Evolutionary conservation across 768 basidiomycete species (phyloP), one percentile per base, ranked within the genome.

Genomic region (Boletus subparvulus): DNA sequence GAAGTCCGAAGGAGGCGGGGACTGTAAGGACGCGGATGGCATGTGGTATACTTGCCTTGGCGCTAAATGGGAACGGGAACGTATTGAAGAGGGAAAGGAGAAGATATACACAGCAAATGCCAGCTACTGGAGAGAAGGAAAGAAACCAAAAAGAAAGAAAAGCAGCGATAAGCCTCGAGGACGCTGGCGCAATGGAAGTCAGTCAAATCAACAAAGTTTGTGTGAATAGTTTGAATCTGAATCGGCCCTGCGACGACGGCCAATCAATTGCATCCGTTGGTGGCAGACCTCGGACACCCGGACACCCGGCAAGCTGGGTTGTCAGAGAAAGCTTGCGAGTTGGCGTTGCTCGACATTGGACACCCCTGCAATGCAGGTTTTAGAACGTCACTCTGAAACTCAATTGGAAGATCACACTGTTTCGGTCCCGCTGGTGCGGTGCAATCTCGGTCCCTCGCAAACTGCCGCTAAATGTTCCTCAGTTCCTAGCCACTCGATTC

Each of bases 41-140:
- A 70, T 72, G 52, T 57, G 50, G 50, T 63, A 47, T 54, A 35
- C 17, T 44, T 21, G 40, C 40, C 36, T 58, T 50, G 56, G 48
- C 50, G 60, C 44, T 45, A 47, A 33, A 46, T 10, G 52, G 53
- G 36, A 39, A 37, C 42, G 52, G 53, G 40, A 39, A 37, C 45
- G 4, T 61, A 26, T 55, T 36, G 44, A 50, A 33, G 24, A 30
- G 49, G 17, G 24, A 45, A 60, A 51, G 50, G 47, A 28, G 28
- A 58, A 59, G 60, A 40, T 62, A 58, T 64, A 64, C 58, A 70
- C 61, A 58, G 51, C 35, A 61, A 69, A 59, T 40, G 55, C 47
- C 39, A 42, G 57, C 45, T 50, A 71, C 52, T 19, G 24, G 48
- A 41, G 47, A 48, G 33, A 57, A 55, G 35, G 17, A 36, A 55